Evolutionary conservation across 2,329 filamentous ascomycete species (phyloP), one percentile per base, ranked within the genome.

Genomic region (Fusarium mexicanum): DNA sequence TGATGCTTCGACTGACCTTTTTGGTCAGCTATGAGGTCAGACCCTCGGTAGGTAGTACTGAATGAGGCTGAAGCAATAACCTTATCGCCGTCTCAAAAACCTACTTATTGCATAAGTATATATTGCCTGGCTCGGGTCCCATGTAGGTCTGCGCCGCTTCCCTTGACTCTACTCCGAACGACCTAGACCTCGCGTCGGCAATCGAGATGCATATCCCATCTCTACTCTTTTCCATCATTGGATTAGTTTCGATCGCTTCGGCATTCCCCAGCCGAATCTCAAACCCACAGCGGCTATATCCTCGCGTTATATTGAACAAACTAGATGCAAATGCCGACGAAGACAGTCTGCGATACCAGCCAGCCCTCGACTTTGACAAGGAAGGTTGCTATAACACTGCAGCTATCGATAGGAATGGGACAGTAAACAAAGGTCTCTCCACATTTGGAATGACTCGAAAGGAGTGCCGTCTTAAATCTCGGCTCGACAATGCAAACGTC

Each of bases 281-380:
- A 57, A 33, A n/a, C 2, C 8, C 8, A 14, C 7, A 3, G 20
- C 40, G 5, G 8, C 26, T 20, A n/a, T n/a, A 17, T 24, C 31
- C 11, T 37, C 48, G 61, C 7, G 12, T 20, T 8, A 1, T 31
- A 1, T 10, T 31, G 10, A 18, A 24, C 4, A 61, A 33, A 4
- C 33, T 54, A 8, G 18, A 40, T 6, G 29, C 26, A 18, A 44
- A 43, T 17, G 63, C 47, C 11, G 37, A 38, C 20, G 10, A 29
- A 16, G 33, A 55, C 8, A 63, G 63, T 20, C 47, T 47, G 4
- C 33, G 40, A 1, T 65, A 47, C 29, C 63, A 66, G 8, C 63
- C 47, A 20, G 20, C 38, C 22, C n/a, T 64, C 10, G 48, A 57
- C 18, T 65, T 37, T 29, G 46, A 35, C 18, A 33, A 17, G 18